Percentiles rank a stretch among this genome's conserved stretches.
Conservation (phyloP, 805 yeast genomes). For the Teunomyces cretensis region DNA sequence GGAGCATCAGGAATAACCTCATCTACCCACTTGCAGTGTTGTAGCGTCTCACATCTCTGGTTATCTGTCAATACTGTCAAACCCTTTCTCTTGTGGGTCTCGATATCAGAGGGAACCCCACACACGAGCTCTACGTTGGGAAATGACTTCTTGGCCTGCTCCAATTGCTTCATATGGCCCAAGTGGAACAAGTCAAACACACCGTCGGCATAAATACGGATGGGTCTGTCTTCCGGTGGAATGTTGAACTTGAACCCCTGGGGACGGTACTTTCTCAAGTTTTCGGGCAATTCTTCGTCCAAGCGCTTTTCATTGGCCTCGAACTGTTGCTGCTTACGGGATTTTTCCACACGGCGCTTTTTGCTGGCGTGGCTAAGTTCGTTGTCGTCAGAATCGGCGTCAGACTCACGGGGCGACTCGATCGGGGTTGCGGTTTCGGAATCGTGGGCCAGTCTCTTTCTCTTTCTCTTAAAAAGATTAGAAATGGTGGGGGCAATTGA, state of each 20-base stretch:
- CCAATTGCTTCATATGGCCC: conserved; percentile 97
- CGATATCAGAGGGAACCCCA: conserved; percentile 87
- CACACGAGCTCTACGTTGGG: conserved; percentile 82
- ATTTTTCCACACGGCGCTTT: conserved; percentile 23
- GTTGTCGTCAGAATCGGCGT: conserved; percentile 12
- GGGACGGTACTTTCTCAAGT: conserved; percentile 76
- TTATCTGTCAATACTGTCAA: conserved; percentile 85
- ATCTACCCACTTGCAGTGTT: conserved; percentile 96
- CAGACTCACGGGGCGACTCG: conserved; percentile 17
- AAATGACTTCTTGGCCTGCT: conserved; percentile 92
- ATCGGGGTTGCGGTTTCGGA: conserved; percentile 15
- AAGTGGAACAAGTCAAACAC: conserved; percentile 94
- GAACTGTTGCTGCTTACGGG: conserved; percentile 28
- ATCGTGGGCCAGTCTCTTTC: conserved; percentile 10
- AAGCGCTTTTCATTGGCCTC: conserved; percentile 55
- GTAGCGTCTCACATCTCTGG: conserved; percentile 87
- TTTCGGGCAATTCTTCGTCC: conserved; percentile 66
- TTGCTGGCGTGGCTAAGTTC: conserved; percentile 9
- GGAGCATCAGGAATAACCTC: conserved; percentile 95
- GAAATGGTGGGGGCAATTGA: conserved; percentile 37
- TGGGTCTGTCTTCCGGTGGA: conserved; percentile 84
- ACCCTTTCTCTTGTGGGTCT: conserved; percentile 91
- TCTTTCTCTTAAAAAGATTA: conserved; percentile 26
- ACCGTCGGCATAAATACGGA: conserved; percentile 97
- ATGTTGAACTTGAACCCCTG: conserved; percentile 71